Conservation (phyloP, 202 grass and related monocot species). For the Hordeum pubiflorum region DNA sequence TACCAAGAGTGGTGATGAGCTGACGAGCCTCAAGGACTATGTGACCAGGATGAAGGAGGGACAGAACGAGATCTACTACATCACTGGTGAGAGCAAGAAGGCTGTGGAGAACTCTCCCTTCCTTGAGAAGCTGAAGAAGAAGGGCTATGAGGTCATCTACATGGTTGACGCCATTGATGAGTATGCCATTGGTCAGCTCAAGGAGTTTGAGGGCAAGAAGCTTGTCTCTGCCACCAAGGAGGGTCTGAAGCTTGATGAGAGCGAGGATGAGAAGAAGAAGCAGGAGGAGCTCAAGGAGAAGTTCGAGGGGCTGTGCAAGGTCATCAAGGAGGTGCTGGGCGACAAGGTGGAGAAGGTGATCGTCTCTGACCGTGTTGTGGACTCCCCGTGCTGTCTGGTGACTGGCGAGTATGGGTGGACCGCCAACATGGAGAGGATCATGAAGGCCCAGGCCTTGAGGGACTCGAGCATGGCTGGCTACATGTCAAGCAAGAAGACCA, state of each 20-base stretch:
- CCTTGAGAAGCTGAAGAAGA: conserved; percentile 67
- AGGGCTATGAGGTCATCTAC: conserved; percentile 54
- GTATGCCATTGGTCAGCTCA: conserved; percentile 56
- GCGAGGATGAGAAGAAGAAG: conserved; percentile 66
- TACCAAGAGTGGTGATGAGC: conserved; percentile 66
- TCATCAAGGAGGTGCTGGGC: conserved; percentile 73
- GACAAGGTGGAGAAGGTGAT: conserved; percentile 81
- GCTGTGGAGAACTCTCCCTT: conserved; percentile 67
- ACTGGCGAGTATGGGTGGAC: conserved; percentile 82
- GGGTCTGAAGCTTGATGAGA: conserved; percentile 41
- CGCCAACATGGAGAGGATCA: conserved; percentile 84
- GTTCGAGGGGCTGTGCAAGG: conserved; percentile 74
- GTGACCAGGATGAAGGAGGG: conserved; percentile 78
- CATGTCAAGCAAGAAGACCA: conserved; percentile 81
- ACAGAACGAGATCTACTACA: conserved; percentile 63
- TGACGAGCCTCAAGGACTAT: conserved; percentile 68
- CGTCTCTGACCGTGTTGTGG: conserved; percentile 65
- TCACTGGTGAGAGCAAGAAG: conserved; percentile 68
- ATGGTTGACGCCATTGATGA: conserved; percentile 69
- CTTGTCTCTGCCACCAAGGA: neutral
- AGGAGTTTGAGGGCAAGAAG: conserved; percentile 79
- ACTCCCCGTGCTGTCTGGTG: conserved; percentile 73
- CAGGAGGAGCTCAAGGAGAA: conserved; percentile 61
- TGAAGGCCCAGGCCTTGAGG: conserved; percentile 74
- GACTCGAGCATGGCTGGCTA: conserved; percentile 74